phyloP scores from a whole-genome alignment of 805 yeast species.

The Kluyveromyces lactis region DNA sequence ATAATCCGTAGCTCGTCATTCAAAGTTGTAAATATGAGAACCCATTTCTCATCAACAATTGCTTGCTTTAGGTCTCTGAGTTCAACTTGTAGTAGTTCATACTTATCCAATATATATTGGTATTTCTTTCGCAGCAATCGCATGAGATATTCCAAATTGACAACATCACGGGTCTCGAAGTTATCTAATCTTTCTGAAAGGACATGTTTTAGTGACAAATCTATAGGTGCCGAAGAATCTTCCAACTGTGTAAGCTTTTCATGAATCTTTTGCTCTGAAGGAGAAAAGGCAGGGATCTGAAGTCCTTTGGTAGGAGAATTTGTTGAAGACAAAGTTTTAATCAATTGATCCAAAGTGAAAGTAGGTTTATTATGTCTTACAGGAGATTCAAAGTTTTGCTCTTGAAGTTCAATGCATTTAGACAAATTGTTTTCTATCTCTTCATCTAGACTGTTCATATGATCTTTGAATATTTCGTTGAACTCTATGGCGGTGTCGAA shows the following conservation, averaged over 20 bases:
- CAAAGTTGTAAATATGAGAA: conserved; percentile 40
- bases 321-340: conserved; percentile 25
- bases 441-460: conserved; percentile 35
- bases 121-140: conserved; percentile 34
- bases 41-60: conserved; percentile 49
- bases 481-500: conserved; percentile 37
- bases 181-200: conserved; percentile 42
- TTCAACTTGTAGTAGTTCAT: conserved; percentile 35
- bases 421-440: conserved; percentile 33
- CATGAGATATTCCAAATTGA: conserved; percentile 17
- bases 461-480: conserved; percentile 34
- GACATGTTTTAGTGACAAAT: conserved; percentile 41
- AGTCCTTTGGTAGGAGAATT: conserved; percentile 19
- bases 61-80: conserved; percentile 36
- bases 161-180: conserved; percentile 30
- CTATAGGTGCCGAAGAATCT: conserved; percentile 40
- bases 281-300: conserved; percentile 33
- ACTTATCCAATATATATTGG: conserved; percentile 32
- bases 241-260: conserved; percentile 36
- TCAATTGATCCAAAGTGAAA: conserved; percentile 30
- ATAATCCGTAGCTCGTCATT: conserved; percentile 33
- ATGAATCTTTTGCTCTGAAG: conserved; percentile 34
- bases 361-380: conserved; percentile 30
- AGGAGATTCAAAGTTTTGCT: conserved; percentile 34
- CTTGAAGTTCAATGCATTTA: conserved; percentile 31